Base-by-base conservation (phyloP, 2,329 filamentous ascomycete species). In the Coniella vitis region DNA sequence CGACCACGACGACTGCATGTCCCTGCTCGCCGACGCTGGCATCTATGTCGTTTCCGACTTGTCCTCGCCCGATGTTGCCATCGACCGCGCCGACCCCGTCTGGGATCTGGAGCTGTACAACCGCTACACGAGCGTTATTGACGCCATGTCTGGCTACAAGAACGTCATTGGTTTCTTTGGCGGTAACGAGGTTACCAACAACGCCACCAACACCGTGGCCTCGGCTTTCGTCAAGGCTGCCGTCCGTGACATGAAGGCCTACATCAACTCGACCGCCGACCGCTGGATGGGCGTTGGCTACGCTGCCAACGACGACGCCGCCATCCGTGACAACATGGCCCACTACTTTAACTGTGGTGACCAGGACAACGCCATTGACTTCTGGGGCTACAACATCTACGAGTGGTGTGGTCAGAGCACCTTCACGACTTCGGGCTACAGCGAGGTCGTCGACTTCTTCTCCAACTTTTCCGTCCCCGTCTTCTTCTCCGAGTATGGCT, bases 371-470 rank as follows among this genome's bases (percentile, higher is more conserved):
- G 62, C 86, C 53, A 95, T 97, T 57, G 93, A 98, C 70, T 97
- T 94, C 76, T 98, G 90, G 87, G 93, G 93, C 52, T 97, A 97
- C 84, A 98, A 98, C 78, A 95, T 97, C 72, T 98, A 98, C 79
- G 95, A 90, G 46, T 98, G 93, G 93, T 98, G 93, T 67, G 93
- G 91, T 58, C 68, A 90, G 59, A 95, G 87, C 63, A 81, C 74
- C 61, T 93, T 86, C 72, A 63, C 74, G 32, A 64, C 75, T 52
- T 96, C 93, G 3, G 88, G 89, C 47, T 98, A 90, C 71, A 75
- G 84, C 56, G 76, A 82, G 49, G 86, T 91, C 66, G 90, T 90
- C 58, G 69, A 87, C 57, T 91, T 96, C 71, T 98, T 96, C 74
- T 67, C 75, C 52, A 81, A 84, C 65, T 98, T 93, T 77, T 88